Conservation (phyloP, 2,329 filamentous ascomycete genomes). For the Thyridium curvatum region DNA sequence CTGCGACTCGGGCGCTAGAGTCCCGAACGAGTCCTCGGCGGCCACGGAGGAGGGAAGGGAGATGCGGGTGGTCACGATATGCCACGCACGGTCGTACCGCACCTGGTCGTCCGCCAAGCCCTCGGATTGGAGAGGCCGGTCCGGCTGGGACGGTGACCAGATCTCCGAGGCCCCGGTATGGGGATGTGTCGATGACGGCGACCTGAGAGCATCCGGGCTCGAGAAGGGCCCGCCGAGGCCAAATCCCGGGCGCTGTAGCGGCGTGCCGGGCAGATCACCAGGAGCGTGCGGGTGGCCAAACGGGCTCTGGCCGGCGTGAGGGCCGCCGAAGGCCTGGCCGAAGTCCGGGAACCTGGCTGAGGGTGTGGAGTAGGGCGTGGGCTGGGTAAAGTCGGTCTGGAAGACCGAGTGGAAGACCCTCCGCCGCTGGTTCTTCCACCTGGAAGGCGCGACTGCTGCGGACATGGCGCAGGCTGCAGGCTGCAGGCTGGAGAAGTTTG, state of each 20-base stretch:
- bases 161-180: conserved; percentile 2
- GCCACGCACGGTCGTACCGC: conserved; percentile 57
- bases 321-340: conserved; percentile 41
- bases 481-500: no score
- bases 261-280: no score
- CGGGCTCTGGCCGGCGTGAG: conserved; percentile 16
- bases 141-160: neutral
- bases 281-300: no score
- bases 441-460: conserved; percentile 26
- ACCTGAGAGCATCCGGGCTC: no score
- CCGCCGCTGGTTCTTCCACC: conserved; percentile 39
- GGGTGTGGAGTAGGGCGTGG: conserved; percentile 36
- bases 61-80: conserved; percentile 51
- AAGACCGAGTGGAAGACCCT: conserved; percentile 52
- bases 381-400: conserved; percentile 41
- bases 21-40: conserved; percentile 47
- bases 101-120: conserved; percentile 40
- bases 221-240: no score
- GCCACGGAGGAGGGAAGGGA: conserved; percentile 49
- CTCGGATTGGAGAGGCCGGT: neutral
- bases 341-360: conserved; percentile 29
- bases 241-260: neutral
- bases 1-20: conserved; percentile 33
- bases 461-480: conserved; percentile 26
- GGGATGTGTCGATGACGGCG: neutral